Percentiles rank a stretch among this genome's conserved stretches.
These are phyloP conservation scores for Globisporangium irregulare DNA, from an alignment of 352 stramenopile species.

Conservation along the genomic window DNA sequence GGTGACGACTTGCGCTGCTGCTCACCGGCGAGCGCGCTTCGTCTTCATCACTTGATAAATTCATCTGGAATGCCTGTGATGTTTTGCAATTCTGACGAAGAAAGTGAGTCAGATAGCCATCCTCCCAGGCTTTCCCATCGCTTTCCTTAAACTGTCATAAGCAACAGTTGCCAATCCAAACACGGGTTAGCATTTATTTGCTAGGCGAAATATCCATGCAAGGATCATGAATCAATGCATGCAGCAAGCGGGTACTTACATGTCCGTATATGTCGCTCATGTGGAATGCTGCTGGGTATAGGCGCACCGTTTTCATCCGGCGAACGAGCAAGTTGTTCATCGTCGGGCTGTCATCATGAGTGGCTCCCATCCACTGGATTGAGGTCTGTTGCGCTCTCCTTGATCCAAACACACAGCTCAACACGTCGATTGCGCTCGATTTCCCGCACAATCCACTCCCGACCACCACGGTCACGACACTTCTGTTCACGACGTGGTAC, in stretches of 20 bases:
- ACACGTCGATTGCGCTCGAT: conserved; percentile 46
- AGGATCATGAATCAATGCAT: too few relatives aligned
- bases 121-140: conserved; percentile 42
- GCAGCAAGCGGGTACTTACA: conserved; percentile 9
- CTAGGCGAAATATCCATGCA: too few relatives aligned
- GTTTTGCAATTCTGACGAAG: conserved; percentile 42
- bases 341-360: not conserved
- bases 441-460: conserved; percentile 54
- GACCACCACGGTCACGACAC: conserved; percentile 44
- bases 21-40: not conserved
- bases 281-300: conserved; percentile 43
- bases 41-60: not conserved
- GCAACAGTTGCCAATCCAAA: not conserved
- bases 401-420: conserved; percentile 30
- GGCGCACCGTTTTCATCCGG: conserved; percentile 28
- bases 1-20: not conserved
- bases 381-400: conserved; percentile 6
- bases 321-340: conserved; percentile 3
- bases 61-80: not conserved
- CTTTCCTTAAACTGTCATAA: conserved; percentile 29
- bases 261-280: conserved; percentile 51
- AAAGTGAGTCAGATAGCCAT: conserved; percentile 58
- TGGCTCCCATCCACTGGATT: not conserved
- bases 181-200: not conserved
- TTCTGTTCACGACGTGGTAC: conserved; percentile 41